A percentile compares a stretch with the other conserved stretches of the same genome.
phyloP scores from a whole-genome alignment of 257 asterid genomes.

The Lithospermum erythrorhizon region DNA sequence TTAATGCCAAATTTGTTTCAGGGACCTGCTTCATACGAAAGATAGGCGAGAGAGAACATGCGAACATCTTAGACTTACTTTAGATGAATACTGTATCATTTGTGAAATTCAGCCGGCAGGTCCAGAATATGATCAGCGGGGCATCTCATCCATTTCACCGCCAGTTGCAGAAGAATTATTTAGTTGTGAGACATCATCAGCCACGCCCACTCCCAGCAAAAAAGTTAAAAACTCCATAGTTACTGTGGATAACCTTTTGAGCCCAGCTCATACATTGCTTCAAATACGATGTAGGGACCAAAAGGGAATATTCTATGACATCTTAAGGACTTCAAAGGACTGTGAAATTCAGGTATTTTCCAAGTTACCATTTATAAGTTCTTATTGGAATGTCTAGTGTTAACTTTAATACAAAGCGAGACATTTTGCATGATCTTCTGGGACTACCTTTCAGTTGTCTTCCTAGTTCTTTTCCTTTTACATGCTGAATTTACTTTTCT shows the following conservation, averaged over 20 bases:
- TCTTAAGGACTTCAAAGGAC: slow-evolving; percentile 41
- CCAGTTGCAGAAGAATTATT: slow-evolving; percentile 31
- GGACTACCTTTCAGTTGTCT: too few species aligned
- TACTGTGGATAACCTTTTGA: slow-evolving; percentile 32
- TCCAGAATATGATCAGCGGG: slow-evolving; percentile 34
- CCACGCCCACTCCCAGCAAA: slow-evolving; percentile 10
- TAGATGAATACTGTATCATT: slow-evolving; percentile 36
- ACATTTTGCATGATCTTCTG: too few species aligned
- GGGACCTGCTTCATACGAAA: slow-evolving; percentile 36
- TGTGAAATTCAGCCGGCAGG: slow-evolving; percentile 34
- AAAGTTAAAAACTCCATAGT: slow-evolving; percentile 22
- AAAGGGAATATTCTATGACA: slow-evolving; percentile 43
- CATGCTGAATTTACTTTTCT: too few species aligned
- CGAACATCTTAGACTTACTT: slow-evolving; percentile 21
- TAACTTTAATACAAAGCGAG: too few species aligned
- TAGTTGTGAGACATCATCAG: slow-evolving; percentile 26
- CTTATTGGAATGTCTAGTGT: background rate
- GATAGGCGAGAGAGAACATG: slow-evolving; percentile 30
- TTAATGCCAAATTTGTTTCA: slow-evolving; percentile 5
- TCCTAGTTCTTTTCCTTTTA: background rate
- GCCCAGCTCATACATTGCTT: slow-evolving; percentile 40
- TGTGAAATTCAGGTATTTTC: slow-evolving; percentile 32
- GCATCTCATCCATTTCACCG: slow-evolving; percentile 23
- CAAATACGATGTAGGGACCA: slow-evolving; percentile 43
- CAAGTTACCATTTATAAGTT: background rate